Evolutionary conservation across 306 rosid genomes (phyloP).

Genomic region (Betula pendula): DNA sequence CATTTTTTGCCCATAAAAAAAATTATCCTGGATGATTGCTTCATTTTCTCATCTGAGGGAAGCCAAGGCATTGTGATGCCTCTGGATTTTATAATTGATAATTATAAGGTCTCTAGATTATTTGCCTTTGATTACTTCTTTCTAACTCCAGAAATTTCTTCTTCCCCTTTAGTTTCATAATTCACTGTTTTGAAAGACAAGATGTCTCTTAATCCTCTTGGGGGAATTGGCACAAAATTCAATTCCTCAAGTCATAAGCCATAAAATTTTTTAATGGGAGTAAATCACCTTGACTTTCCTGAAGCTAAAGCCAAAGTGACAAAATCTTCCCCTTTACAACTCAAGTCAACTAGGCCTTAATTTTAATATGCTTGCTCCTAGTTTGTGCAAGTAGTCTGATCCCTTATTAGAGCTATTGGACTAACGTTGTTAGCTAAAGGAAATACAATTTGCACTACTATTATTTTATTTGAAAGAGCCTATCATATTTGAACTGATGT

Average conservation of each 20-base stretch:
- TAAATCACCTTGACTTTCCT: not conserved
- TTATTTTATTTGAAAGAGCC: too few relatives aligned
- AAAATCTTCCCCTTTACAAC: not conserved
- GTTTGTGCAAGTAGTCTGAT: too few relatives aligned
- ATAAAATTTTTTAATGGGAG: too few relatives aligned
- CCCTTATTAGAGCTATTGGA: too few relatives aligned
- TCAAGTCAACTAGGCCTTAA: not conserved
- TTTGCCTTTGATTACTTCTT: not conserved
- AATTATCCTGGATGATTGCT: conserved; percentile 11
- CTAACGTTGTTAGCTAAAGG: too few relatives aligned
- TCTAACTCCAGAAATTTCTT: not conserved
- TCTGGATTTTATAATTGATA: not conserved
- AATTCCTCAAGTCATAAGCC: not conserved
- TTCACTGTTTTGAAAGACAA: not conserved
- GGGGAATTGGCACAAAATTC: not conserved
- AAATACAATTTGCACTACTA: too few relatives aligned
- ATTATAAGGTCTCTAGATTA: not conserved
- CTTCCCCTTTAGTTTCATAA: not conserved
- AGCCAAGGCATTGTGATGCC: not conserved
- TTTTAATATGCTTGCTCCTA: too few relatives aligned
- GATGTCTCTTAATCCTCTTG: not conserved
- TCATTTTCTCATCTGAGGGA: not conserved
- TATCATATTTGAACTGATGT: too few relatives aligned
- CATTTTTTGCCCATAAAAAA: too few relatives aligned
- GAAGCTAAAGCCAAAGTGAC: not conserved